Base-by-base conservation (phyloP, 2,329 filamentous ascomycete genomes). In the Botrytis fragariae region DNA sequence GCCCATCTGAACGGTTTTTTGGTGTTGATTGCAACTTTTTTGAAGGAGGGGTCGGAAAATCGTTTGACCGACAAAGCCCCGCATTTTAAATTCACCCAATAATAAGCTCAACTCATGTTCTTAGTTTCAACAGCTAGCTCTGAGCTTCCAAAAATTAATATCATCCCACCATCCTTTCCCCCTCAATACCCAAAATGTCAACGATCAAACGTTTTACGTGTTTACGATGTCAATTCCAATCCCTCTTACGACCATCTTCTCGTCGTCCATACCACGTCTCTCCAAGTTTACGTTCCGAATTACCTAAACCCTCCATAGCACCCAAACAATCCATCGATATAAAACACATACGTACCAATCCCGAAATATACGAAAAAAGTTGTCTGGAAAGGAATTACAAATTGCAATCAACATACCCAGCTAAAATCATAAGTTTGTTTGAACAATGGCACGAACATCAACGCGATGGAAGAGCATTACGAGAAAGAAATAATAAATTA, bases 301-400 rank as follows among this genome's bases (percentile, higher is more conserved):
- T 67, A 29, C 44, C 51, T 29, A 44, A 48, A 45, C 65, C 71
- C 25, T 86, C 92, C 2, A 91, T 88, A 70, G 94, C 93, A 22
- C 94, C 94, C 18, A 95, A 93, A 81, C 89, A 93, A 39, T 88
- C 88, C 64, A 87, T 97, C 77, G 92, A 98, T 84, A 87, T 97
- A 81, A 95, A 93, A 82, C 92, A 96, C 84, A 97, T 99, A 81
- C 94, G 95, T 73, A 88, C 94, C 80, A 93, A 97, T 82, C 89
- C 92, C 25, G 89, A 91, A 22, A 87, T 97, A 25, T 93, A 98
- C 85, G 88, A 92, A 78, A 86, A 91, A 77, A 98, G 97, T 80
- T 97, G 93, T 83, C 81, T 92, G 74, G 91, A 94, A 77, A 90
- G 96, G 77, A 98, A 98, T 82, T 98, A 98, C 84, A 86, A 81